Percentiles rank a stretch among this genome's conserved stretches.
phyloP scores from a whole-genome alignment of 2,329 filamentous ascomycete species.

The Macrophomina pseudophaseolina region DNA sequence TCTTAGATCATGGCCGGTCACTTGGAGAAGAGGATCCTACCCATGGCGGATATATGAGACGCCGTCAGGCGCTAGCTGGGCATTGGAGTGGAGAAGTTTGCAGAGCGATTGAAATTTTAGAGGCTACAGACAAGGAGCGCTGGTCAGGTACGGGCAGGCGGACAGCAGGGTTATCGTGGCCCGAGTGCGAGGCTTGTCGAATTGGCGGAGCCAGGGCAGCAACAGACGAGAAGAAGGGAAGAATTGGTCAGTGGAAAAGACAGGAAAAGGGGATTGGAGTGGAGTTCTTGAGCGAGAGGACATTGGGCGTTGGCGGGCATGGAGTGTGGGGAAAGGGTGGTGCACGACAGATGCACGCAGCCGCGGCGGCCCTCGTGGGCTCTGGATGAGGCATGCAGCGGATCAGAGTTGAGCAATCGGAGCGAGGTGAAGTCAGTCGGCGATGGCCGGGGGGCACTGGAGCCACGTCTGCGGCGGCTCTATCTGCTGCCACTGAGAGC shows the following conservation, averaged over 20 bases:
- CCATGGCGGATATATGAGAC: slow-evolving; percentile 22
- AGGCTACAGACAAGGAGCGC: slow-evolving; percentile 1
- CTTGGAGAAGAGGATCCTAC: neutral
- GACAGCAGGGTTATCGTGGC: slow-evolving; percentile 15
- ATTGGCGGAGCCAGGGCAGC: neutral
- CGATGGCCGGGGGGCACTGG: slow-evolving; percentile 13
- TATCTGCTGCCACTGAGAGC: slow-evolving; percentile 25
- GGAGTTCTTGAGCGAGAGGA: neutral
- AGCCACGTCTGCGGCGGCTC: slow-evolving; percentile 14
- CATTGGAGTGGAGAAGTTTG: slow-evolving; percentile 9
- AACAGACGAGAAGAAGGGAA: neutral
- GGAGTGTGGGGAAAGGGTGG: slow-evolving; percentile 12
- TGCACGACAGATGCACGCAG: slow-evolving; percentile 12
- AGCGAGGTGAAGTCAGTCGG: neutral
- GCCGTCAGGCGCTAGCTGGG: neutral
- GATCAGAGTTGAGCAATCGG: slow-evolving; percentile 10
- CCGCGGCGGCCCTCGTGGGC: slow-evolving; percentile 1
- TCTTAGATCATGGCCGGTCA: slow-evolving; percentile 16
- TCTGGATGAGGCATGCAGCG: neutral
- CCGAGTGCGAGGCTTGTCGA: slow-evolving; percentile 11
- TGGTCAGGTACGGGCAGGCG: slow-evolving; percentile 13
- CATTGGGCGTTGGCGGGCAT: too few relatives aligned
- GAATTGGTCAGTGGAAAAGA: neutral
- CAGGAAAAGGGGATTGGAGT: neutral
- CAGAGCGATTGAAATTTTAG: neutral